phyloP scores from a whole-genome alignment of 257 asterid genomes.

The Eucommia ulmoides region DNA sequence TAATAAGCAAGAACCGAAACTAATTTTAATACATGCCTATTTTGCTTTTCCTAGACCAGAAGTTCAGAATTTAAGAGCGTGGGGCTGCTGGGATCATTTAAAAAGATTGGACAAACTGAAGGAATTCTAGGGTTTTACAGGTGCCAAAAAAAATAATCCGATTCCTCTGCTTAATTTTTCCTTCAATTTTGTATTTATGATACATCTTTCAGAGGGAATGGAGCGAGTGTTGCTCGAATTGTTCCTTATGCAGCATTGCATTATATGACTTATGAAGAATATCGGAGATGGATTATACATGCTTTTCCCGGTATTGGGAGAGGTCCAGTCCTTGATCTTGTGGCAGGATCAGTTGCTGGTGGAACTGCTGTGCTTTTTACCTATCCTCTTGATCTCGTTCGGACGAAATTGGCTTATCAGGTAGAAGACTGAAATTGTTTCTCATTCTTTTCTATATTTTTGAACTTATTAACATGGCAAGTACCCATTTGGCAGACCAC shows the following conservation, averaged over 20 bases:
- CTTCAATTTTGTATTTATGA: conserved; percentile 2
- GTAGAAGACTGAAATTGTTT: too few relatives aligned
- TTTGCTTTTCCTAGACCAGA: conserved; percentile 53
- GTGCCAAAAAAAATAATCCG: too few relatives aligned
- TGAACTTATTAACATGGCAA: too few relatives aligned
- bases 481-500: too few relatives aligned
- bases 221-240: conserved; percentile 91
- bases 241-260: conserved; percentile 98
- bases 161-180: background rate
- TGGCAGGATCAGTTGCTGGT: conserved; percentile 93
- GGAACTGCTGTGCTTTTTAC: conserved; percentile 94
- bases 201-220: conserved; percentile 58
- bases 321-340: conserved; percentile 90
- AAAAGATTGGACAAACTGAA: conserved; percentile 76
- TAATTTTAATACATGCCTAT: conserved; percentile 9
- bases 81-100: conserved; percentile 71
- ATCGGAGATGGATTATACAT: conserved; percentile 70
- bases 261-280: conserved; percentile 89
- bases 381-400: conserved; percentile 90
- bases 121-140: conserved; percentile 80
- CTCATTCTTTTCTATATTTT: too few relatives aligned
- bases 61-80: conserved; percentile 61
- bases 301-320: conserved; percentile 47
- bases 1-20: too few relatives aligned
- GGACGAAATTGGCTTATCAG: conserved; percentile 93